Percentiles rank a stretch among this genome's conserved stretches.
phyloP scores from a whole-genome alignment of 352 stramenopile species.

The Phytophthora hibernalis region DNA sequence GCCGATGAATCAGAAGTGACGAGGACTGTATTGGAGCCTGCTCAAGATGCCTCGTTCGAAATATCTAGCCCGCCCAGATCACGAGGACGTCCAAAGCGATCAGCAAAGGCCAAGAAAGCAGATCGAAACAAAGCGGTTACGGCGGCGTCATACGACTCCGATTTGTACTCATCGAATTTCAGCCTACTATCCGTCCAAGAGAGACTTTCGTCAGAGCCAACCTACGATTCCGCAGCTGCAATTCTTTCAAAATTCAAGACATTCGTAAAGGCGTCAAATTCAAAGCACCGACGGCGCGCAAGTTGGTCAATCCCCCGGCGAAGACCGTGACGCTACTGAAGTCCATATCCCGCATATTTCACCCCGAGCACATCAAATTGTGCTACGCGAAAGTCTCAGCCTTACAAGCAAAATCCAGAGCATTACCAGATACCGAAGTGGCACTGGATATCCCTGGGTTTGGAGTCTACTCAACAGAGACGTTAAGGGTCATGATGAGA shows the following conservation, averaged over 20 bases:
- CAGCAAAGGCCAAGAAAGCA: not conserved
- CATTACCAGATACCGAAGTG: no score
- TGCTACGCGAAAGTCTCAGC: slow-evolving; percentile 8
- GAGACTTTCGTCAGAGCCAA: no score
- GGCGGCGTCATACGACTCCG: not conserved
- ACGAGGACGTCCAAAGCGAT: not conserved
- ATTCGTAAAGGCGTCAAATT: no score
- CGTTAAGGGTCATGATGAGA: no score
- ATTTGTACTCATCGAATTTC: not conserved
- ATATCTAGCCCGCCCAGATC: not conserved
- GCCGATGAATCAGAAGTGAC: no score
- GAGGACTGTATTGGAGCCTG: not conserved
- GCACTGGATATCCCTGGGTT: no score
- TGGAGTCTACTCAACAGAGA: no score
- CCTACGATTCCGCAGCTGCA: no score
- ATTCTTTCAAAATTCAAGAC: no score
- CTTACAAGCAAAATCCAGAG: not conserved
- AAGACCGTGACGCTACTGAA: not conserved
- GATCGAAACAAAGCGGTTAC: not conserved
- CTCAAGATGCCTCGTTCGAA: not conserved
- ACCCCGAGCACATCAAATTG: not conserved
- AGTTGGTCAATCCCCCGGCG: not conserved
- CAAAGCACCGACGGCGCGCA: not conserved
- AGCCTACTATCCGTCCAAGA: not conserved
- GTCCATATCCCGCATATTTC: not conserved